Percentiles rank a stretch among this genome's conserved stretches.
These are phyloP conservation scores for Davidsoniella australis DNA, from an alignment of 2,329 filamentous ascomycete species.

Conservation along the genomic window DNA sequence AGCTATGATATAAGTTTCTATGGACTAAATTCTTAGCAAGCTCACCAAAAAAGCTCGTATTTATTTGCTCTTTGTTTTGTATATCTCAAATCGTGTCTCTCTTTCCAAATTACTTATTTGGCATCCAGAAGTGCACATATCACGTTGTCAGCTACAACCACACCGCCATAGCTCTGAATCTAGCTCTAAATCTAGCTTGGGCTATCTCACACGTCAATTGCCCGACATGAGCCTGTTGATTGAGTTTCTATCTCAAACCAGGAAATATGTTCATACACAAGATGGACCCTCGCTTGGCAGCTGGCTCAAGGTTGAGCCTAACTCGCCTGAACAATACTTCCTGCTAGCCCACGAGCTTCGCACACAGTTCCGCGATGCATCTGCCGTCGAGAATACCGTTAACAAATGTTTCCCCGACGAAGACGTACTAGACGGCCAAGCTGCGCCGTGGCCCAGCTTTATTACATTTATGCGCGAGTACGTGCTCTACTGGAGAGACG, in stretches of 20 bases:
- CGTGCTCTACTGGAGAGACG: conserved; percentile 62
- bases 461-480: conserved; percentile 67
- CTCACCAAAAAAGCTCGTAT: neutral
- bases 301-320: conserved; percentile 61
- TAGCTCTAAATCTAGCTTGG: neutral
- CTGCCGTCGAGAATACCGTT: conserved; percentile 45
- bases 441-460: conserved; percentile 61
- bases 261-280: conserved; percentile 43
- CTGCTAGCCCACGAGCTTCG: conserved; percentile 52
- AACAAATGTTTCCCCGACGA: conserved; percentile 47
- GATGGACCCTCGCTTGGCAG: conserved; percentile 43
- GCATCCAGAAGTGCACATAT: too few species aligned
- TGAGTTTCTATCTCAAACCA: conserved; percentile 51
- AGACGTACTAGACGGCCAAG: conserved; percentile 34
- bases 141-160: too few species aligned
- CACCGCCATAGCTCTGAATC: neutral
- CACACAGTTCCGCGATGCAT: conserved; percentile 29
- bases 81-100: neutral
- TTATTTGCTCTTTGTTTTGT: neutral
- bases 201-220: neutral
- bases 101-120: too few species aligned
- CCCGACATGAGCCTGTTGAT: conserved; percentile 42
- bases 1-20: too few species aligned
- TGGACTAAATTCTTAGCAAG: too few species aligned
- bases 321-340: conserved; percentile 48